Percentiles rank a stretch among this genome's conserved stretches.
phyloP scores from a whole-genome alignment of 2,329 filamentous ascomycete species.

The Pseudogymnoascus sp. region DNA sequence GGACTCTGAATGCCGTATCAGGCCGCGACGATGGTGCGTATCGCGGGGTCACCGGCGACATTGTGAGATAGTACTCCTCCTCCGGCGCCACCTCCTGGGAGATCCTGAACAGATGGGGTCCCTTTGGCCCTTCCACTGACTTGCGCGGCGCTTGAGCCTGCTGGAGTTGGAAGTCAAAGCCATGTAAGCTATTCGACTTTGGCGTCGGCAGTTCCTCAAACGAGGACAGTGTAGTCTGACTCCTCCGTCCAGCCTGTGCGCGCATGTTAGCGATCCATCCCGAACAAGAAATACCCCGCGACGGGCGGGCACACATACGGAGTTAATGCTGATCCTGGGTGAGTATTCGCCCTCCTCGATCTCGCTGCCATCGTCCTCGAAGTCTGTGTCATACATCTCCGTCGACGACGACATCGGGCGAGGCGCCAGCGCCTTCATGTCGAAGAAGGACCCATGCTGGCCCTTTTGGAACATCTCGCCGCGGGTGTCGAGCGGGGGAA shows the following conservation, averaged over 20 bases:
- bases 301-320: constrained; percentile 43
- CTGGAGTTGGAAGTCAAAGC: constrained; percentile 52
- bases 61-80: constrained; percentile 47
- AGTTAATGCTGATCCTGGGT: constrained; percentile 59
- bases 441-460: constrained; percentile 51
- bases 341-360: constrained; percentile 55
- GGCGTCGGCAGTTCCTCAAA: constrained; percentile 75
- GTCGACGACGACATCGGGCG: constrained; percentile 64
- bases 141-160: constrained; percentile 36
- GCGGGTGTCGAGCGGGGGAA: constrained; percentile 23
- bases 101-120: constrained; percentile 76
- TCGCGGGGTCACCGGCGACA: constrained; percentile 69
- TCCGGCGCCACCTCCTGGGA: constrained; percentile 40
- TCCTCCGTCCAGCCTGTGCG: constrained; percentile 57
- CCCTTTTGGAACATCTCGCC: constrained; percentile 38
- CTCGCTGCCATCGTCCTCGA: constrained; percentile 49
- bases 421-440: constrained; percentile 41
- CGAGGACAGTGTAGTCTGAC: constrained; percentile 78
- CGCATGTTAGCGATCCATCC: constrained; percentile 12
- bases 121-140: constrained; percentile 68
- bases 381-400: constrained; percentile 70
- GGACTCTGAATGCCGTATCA: constrained; percentile 16
- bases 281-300: constrained; percentile 13
- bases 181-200: constrained; percentile 44
- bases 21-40: constrained; percentile 31